Evolutionary conservation across 2,329 filamentous ascomycete genomes (phyloP).

Genomic region (Ilyonectria sp.): DNA sequence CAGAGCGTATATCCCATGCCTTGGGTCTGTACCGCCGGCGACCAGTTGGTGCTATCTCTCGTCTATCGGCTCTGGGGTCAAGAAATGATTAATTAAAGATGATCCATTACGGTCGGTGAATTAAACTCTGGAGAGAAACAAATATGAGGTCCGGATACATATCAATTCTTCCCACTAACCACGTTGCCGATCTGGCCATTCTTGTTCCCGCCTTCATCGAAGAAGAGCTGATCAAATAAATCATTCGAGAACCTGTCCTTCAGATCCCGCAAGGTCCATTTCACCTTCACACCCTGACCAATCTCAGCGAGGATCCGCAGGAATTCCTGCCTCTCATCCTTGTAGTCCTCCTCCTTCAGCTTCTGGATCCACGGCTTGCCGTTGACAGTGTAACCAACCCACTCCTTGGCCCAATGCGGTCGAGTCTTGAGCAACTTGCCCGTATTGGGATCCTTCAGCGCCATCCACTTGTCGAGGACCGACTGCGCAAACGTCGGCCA

Average conservation of each 20-base stretch:
- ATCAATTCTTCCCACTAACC: background rate
- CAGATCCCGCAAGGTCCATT: background rate
- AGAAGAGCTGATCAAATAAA: background rate
- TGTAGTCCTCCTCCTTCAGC: slow-evolving; percentile 24
- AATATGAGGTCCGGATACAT: too few species aligned
- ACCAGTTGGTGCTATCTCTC: too few species aligned
- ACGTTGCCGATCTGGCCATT: background rate
- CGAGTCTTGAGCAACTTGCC: slow-evolving; percentile 17
- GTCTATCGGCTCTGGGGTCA: too few species aligned
- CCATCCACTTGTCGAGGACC: slow-evolving; percentile 30
- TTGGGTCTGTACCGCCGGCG: too few species aligned
- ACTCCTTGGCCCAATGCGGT: slow-evolving; percentile 34
- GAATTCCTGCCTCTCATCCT: slow-evolving; percentile 13
- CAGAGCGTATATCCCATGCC: too few species aligned
- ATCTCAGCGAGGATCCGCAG: background rate
- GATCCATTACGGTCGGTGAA: too few species aligned
- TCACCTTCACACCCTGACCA: background rate
- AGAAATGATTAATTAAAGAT: too few species aligned
- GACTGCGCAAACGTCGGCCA: slow-evolving; percentile 29
- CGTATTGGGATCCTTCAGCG: slow-evolving; percentile 16
- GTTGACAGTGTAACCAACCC: slow-evolving; percentile 26
- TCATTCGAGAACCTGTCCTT: background rate
- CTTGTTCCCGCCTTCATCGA: background rate
- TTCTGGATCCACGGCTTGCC: slow-evolving; percentile 21
- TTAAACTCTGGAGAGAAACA: too few species aligned